Evolutionary conservation across 495 filamentous ascomycete genomes (phyloP), one percentile per base, ranked within the genome.

Genomic region (Lasiosphaeriaceae sp.): DNA sequence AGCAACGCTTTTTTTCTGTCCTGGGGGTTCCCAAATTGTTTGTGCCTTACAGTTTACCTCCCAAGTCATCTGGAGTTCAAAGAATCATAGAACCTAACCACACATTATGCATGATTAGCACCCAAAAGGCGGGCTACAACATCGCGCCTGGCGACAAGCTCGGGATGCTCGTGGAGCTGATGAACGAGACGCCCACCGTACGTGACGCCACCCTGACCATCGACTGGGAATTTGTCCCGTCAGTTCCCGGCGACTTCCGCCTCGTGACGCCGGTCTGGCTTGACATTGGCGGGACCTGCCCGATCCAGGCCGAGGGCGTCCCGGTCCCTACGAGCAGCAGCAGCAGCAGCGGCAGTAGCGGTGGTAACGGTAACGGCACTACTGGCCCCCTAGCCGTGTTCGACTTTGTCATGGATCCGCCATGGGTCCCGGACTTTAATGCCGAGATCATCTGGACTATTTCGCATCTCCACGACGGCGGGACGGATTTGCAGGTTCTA

Each of bases 191-290:
- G 3, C 41, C 23, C 8, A 23, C 50, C 2, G 35, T 55, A 3
- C 58, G 59, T 12, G 61, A 64, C 3, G 65, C 52, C 6, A 19
- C 68, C 21, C 22, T 69, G 7, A 61, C 54, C 1, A 51, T 70
- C 16, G 68, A 67, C 26, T 72, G 60, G 55, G 66, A 69, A 23
- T 71, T 52, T 35, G 50, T 71, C 37, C 57, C 57, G 1, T 52
- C 52, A 0, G 17, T 46, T 23, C 29, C 60, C 0, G 26, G 47
- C 0, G 60, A 50, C 46, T 67, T 66, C 51, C 43, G 41, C 16
- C 23, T 26, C 21, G 48, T 52, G n/a, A 61, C 50, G 16, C 56
- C 62, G 7, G 35, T 68, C 19, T 71, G 66, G 66, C 52, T 71
- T 2, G 66, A 69, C 46, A 47, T 66, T 8, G 58, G 57, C 51